phyloP scores from a whole-genome alignment of 2,329 filamentous ascomycete species.

The Phaeosphaeriaceae sp. region DNA sequence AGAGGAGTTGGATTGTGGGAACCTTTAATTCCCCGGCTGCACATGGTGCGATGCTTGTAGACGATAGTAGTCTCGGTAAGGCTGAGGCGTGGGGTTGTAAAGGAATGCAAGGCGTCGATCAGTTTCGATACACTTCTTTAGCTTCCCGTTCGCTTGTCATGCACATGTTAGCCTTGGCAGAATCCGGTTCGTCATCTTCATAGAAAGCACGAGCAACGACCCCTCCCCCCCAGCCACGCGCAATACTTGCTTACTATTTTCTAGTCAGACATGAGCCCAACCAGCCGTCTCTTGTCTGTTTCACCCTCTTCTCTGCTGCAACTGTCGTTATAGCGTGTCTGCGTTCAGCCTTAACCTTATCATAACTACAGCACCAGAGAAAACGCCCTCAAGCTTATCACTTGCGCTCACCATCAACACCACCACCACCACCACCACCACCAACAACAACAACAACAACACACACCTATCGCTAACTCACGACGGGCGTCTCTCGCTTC shows the following conservation, averaged over 20 bases:
- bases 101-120: constrained; percentile 22
- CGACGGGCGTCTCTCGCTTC: constrained; percentile 27
- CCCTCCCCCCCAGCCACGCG: constrained; percentile 28
- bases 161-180: constrained; percentile 12
- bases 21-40: too few relatives aligned
- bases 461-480: constrained; percentile 2
- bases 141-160: constrained; percentile 14
- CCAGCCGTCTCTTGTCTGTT: constrained; percentile 13
- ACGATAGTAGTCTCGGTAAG: constrained; percentile 7
- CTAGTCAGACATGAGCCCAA: constrained; percentile 17
- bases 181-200: constrained; percentile 21
- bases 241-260: constrained; percentile 7
- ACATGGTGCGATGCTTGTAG: too few relatives aligned
- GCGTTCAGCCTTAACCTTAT: constrained; percentile 6
- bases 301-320: constrained; percentile 6
- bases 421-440: too few relatives aligned
- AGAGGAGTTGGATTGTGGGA: too few relatives aligned
- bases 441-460: constrained; percentile 4
- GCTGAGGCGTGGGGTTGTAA: constrained; percentile 22
- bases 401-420: constrained; percentile 3
- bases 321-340: constrained; percentile 18
- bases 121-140: constrained; percentile 30
- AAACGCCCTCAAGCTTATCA: constrained; percentile 11
- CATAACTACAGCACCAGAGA: not conserved
- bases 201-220: constrained; percentile 16